Evolutionary conservation across 352 stramenopile species (phyloP).

Genomic region (Phytophthora palmivora): DNA sequence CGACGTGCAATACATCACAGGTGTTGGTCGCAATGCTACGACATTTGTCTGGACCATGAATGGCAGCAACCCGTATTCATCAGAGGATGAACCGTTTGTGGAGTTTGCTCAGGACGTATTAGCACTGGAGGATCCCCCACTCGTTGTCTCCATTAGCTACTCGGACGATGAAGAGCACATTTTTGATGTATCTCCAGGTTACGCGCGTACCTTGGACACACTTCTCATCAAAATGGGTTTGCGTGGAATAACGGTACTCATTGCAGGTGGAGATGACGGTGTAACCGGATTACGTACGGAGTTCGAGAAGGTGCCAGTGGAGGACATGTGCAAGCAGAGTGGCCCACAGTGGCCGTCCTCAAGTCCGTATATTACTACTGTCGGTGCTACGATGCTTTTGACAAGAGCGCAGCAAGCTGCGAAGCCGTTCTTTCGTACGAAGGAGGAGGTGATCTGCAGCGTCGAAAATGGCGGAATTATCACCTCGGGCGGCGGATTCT

Average conservation of each 20-base stretch:
- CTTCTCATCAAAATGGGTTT: constrained; percentile 92
- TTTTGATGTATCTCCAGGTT: constrained; percentile 73
- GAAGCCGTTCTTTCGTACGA: constrained; percentile 68
- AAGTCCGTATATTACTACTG: constrained; percentile 91
- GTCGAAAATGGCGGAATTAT: constrained; percentile 75
- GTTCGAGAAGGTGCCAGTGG: constrained; percentile 58
- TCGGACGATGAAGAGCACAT: constrained; percentile 92
- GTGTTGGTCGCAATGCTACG: constrained; percentile 75
- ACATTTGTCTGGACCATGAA: constrained; percentile 87
- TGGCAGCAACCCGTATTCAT: constrained; percentile 87
- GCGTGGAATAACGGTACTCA: constrained; percentile 86
- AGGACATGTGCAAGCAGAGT: constrained; percentile 67
- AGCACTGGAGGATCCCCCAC: constrained; percentile 68
- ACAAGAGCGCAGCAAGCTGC: constrained; percentile 21
- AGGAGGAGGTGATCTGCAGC: constrained; percentile 85
- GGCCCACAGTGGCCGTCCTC: constrained; percentile 79
- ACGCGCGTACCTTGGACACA: constrained; percentile 83
- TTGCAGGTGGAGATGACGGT: constrained; percentile 90
- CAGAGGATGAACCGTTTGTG: constrained; percentile 86
- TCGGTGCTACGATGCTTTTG: constrained; percentile 89
- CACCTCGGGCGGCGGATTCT: constrained; percentile 91
- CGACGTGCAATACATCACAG: constrained; percentile 93
- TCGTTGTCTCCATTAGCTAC: constrained; percentile 91
- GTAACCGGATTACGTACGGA: constrained; percentile 76
- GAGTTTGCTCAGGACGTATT: constrained; percentile 80